A percentile compares a stretch with the other conserved stretches of the same genome.
Conservation (phyloP, 2,329 filamentous ascomycete species). For the Ceratocystis destructans region DNA sequence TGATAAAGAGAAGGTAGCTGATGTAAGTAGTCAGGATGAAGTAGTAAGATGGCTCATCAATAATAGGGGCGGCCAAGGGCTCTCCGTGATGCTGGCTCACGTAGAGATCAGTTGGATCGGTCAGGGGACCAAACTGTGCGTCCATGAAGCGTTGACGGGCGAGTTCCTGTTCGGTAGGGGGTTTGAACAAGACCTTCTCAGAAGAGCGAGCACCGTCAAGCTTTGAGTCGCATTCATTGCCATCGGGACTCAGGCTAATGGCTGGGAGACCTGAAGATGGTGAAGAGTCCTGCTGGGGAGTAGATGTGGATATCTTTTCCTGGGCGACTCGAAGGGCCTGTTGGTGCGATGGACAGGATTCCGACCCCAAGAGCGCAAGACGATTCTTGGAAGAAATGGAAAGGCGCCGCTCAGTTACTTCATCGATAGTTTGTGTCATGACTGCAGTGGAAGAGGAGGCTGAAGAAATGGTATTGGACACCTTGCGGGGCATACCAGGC, state of each 20-base stretch:
- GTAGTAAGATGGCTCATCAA: conserved; percentile 94
- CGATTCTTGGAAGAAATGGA: conserved; percentile 10
- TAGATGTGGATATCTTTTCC: conserved; percentile 5
- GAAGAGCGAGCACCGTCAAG: conserved; percentile 24
- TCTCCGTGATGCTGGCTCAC: conserved; percentile 75
- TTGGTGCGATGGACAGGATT: conserved; percentile 7
- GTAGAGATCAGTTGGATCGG: conserved; percentile 70
- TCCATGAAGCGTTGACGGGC: conserved; percentile 63
- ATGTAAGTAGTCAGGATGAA: conserved; percentile 96
- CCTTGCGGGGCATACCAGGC: conserved; percentile 16
- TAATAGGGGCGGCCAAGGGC: conserved; percentile 66
- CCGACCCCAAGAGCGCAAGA: conserved; percentile 10
- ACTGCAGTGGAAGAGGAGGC: conserved; percentile 7
- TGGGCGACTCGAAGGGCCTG: conserved; percentile 8
- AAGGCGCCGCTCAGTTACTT: conserved; percentile 8
- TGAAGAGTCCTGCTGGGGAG: conserved; percentile 13
- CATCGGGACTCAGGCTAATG: conserved; percentile 16
- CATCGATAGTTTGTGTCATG: conserved; percentile 13
- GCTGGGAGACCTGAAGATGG: conserved; percentile 16
- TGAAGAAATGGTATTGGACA: conserved; percentile 11
- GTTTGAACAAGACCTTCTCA: conserved; percentile 70
- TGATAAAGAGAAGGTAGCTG: conserved; percentile 90
- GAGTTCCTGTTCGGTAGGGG: conserved; percentile 71
- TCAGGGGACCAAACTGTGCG: conserved; percentile 80
- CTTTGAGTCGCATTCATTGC: conserved; percentile 1